Evolutionary conservation across 2,329 filamentous ascomycete genomes (phyloP), one percentile per base, ranked within the genome.

Genomic region (Immersiporthe knoxdaviesiana): DNA sequence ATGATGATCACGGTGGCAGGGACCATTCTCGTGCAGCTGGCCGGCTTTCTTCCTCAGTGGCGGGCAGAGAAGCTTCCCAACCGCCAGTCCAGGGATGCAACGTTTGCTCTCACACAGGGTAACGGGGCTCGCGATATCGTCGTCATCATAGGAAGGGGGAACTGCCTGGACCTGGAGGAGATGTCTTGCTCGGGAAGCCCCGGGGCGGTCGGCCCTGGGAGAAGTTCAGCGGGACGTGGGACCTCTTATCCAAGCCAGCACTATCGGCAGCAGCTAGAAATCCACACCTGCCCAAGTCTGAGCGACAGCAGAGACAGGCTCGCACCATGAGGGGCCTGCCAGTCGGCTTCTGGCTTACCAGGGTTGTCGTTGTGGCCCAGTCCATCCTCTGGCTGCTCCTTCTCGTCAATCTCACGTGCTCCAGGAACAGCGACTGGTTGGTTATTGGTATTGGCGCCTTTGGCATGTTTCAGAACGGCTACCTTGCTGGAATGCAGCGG

Each of bases 1-100:
- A 72, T 84, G 5, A 67, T 83, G 30, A 75, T 83, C 39, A 82
- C 81, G 0, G 75, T 68, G 0, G 70, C 60, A 6, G 83, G 81
- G 1, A 84, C 74, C 12, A 2, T 78, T 1, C 75, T 85, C 4
- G 76, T 79, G 1, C 71, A 80, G 10, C 65, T 73, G 1, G 77
- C 77, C 0, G 80, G 80, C 0, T 70, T 74, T 2, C 72, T 84
- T 5, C 74, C 77, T 6, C 82, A 84, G 71, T 84, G 82, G 82
- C 74, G 71, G 27, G 72, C 71, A 12, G 83, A 85, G 73, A 84
- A 84, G 71, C 82, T 79, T 77, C 76, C 79, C 0, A 81, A 78
- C 72, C 76, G 79, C 21, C 71, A 68, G 2, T 69, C 74, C 7
- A 71, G 73, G n/a, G 72, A 74, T 21, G 76, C 79, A 63, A 78